Conservation (phyloP, 371 early-diverging fungal genomes). For the Mortierella sp. region DNA sequence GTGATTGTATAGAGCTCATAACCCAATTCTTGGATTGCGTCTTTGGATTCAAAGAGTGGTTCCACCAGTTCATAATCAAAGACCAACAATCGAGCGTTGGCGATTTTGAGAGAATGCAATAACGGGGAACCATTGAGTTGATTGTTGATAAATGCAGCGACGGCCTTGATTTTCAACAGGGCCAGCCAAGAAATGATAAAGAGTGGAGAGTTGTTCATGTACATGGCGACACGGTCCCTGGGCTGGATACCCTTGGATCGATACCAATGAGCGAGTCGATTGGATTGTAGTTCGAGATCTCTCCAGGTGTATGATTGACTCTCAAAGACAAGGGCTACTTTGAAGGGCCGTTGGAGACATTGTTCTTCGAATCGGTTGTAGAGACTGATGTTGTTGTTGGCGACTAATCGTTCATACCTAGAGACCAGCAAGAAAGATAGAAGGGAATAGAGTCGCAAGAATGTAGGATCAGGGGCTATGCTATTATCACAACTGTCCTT, state of each 20-base stretch:
- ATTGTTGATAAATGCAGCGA: conserved; percentile 3
- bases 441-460: no score
- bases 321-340: not conserved
- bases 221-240: conserved; percentile 6
- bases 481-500: no score
- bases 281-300: not conserved
- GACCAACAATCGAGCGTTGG: not conserved
- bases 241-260: not conserved
- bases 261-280: not conserved
- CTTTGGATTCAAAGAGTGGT: not conserved
- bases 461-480: no score
- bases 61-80: not conserved
- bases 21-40: not conserved
- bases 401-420: not conserved
- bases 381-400: not conserved
- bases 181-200: conserved; percentile 6
- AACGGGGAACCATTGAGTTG: not conserved
- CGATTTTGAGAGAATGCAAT: not conserved
- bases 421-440: not conserved
- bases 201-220: conserved; percentile 6
- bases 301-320: not conserved
- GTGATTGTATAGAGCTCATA: no score
- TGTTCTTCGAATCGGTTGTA: conserved; percentile 5
- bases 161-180: conserved; percentile 1
- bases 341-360: not conserved